Base-by-base conservation (phyloP, 257 asterid genomes). In the Prunella vulgaris region DNA sequence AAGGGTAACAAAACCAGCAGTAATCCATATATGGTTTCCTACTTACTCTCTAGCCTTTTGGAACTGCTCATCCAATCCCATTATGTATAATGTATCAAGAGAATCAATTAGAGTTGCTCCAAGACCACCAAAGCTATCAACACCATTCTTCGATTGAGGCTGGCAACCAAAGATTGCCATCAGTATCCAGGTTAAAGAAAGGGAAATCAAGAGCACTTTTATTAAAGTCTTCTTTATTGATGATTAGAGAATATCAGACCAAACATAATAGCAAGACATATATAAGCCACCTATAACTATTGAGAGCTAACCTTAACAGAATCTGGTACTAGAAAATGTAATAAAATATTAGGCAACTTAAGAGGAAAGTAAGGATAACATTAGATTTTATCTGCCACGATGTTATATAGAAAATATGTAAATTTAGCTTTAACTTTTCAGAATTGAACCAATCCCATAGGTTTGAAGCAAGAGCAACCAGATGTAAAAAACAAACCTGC, bases 41-140 rank as follows among this genome's bases (percentile, higher is more conserved):
- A 91, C 98, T 86, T 83, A 94, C 99, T 85, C 90, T 84, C 84
- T 89, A 66, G 99, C 99, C 83, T 75, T 89, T 72, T 94, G 94
- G 78, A 94, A 94, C 83, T 94, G 88, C 78, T 92, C 98, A 64
- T 94, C 89, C 80, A 94, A 74, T 73, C 99, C 99, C 99, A 94
- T 94, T 72, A 94, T 91, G 78, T 89, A 92, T 68, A 94, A 76
- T 2, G 99, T 94, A 82, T 94, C 99, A 56, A 94, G 98, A 74
- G 97, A 76, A 85, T 94, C 99, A 75, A 94, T 80, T 66, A 94
- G 68, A 70, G 99, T 94, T 52, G 99, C 99, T 80, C 99, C 99
- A 78, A 94, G 97, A 57, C 99, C 99, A 75, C 99, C 99, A 70
- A 94, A 94, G 95, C 98, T 94, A 79, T 94, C 87, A 69, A 94